phyloP scores from a whole-genome alignment of 352 stramenopile genomes.

The Pythium brassicae region DNA sequence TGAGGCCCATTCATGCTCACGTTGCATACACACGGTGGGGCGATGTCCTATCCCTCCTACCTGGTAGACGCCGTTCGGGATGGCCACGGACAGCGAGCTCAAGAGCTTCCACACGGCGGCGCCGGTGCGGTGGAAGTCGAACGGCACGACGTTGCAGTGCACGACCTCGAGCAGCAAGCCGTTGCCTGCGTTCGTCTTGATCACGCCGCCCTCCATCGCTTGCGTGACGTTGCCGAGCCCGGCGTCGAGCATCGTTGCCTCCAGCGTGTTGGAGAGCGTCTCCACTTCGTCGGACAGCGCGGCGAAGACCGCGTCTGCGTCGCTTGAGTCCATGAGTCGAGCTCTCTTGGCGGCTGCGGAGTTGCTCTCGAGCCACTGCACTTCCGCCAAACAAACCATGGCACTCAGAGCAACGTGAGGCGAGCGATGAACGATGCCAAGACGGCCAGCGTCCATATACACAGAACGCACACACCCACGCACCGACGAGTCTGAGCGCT shows the following conservation, averaged over 20 bases:
- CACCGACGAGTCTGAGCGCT: conserved; percentile 10
- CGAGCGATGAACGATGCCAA: no score
- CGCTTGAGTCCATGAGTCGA: no score
- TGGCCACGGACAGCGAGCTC: conserved; percentile 1
- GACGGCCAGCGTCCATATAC: no score
- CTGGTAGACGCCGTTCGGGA: conserved; percentile 2
- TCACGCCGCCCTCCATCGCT: background rate
- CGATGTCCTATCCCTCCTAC: no score
- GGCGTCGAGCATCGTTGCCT: background rate
- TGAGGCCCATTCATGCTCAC: no score
- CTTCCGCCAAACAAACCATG: background rate
- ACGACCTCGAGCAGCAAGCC: background rate
- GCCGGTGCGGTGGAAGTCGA: background rate
- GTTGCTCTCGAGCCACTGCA: conserved; percentile 6
- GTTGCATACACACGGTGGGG: no score
- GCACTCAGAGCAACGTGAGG: no score
- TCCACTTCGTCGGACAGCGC: conserved; percentile 1
- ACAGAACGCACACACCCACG: background rate
- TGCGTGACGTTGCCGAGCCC: background rate
- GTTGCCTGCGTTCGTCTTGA: background rate
- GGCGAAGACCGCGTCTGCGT: background rate
- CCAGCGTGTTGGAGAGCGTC: background rate
- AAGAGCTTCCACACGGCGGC: conserved; percentile 7
- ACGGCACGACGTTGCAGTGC: conserved; percentile 1
- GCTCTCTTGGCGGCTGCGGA: no score